Percentiles rank a stretch among this genome's conserved stretches.
These are phyloP conservation scores for Leccinum incarnatum DNA, from an alignment of 768 basidiomycete genomes.

Conservation along the genomic window DNA sequence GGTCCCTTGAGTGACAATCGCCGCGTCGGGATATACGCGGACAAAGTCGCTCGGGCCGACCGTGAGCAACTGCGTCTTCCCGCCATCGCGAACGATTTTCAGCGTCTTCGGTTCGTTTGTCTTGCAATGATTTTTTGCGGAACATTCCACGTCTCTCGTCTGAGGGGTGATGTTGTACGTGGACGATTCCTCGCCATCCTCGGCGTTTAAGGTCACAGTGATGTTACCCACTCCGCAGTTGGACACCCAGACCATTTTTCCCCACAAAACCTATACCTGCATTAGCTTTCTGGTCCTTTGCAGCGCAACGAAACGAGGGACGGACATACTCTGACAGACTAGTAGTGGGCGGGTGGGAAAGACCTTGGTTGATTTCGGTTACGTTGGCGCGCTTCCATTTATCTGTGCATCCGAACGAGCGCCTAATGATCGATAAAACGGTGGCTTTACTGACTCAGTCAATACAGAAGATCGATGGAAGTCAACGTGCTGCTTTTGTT, in stretches of 20 bases:
- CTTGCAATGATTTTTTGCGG: slow-evolving; percentile 6
- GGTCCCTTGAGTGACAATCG: slow-evolving; percentile 11
- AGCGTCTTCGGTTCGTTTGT: slow-evolving; percentile 9
- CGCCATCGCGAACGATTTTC: slow-evolving; percentile 3
- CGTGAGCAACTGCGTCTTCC: slow-evolving; percentile 9
- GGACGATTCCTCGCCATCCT: not conserved
- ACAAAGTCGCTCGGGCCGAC: slow-evolving; percentile 17
- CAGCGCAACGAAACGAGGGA: not conserved
- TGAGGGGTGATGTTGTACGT: not conserved
- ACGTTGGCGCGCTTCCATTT: not conserved
- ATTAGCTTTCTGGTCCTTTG: not conserved
- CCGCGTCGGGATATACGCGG: slow-evolving; percentile 9
- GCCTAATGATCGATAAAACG: not conserved
- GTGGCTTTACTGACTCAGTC: not conserved
- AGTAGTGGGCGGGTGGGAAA: not conserved
- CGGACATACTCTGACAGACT: not conserved
- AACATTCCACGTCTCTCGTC: not conserved
- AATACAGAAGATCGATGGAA: not conserved
- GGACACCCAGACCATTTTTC: slow-evolving; percentile 19
- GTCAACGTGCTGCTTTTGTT: not conserved
- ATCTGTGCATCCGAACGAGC: not conserved
- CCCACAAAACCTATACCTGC: not conserved
- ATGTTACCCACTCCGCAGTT: slow-evolving; percentile 1
- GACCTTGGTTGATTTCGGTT: not conserved
- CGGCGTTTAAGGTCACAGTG: slow-evolving; percentile 6